A percentile compares a stretch with the other conserved stretches of the same genome.
phyloP scores from a whole-genome alignment of 148 eudicot genomes.

The Pouteria glomerata region DNA sequence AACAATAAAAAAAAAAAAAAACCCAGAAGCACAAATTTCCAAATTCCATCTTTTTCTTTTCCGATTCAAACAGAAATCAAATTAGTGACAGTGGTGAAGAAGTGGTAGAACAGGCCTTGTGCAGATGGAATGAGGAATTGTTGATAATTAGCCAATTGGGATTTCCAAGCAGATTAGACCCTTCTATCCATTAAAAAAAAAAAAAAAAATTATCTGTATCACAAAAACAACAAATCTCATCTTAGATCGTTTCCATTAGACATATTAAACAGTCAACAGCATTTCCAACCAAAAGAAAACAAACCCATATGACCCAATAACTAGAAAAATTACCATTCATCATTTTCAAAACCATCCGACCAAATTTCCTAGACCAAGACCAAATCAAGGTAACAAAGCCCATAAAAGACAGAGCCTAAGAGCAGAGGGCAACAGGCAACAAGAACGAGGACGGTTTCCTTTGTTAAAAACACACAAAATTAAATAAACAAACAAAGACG shows the following conservation, averaged over 20 bases:
- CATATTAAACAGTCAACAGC: not conserved
- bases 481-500: not conserved
- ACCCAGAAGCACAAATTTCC: not conserved
- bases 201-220: too few relatives aligned
- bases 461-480: too few relatives aligned
- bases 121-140: too few relatives aligned
- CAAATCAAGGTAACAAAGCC: not conserved
- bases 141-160: too few relatives aligned
- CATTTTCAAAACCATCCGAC: not conserved
- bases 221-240: not conserved
- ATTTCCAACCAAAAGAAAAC: not conserved
- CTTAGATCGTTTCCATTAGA: not conserved
- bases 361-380: not conserved
- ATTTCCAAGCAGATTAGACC: too few relatives aligned
- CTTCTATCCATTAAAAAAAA: too few relatives aligned
- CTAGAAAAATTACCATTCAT: not conserved
- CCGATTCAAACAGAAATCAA: not conserved
- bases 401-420: not conserved
- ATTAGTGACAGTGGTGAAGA: too few relatives aligned
- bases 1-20: too few relatives aligned
- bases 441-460: not conserved
- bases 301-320: not conserved
- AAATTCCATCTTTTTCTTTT: not conserved
- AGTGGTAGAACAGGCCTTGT: not conserved
- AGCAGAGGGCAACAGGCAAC: not conserved